These are phyloP conservation scores for Stropharia rugosoannulata DNA, from an alignment of 768 basidiomycete genomes.

Conservation along the genomic window DNA sequence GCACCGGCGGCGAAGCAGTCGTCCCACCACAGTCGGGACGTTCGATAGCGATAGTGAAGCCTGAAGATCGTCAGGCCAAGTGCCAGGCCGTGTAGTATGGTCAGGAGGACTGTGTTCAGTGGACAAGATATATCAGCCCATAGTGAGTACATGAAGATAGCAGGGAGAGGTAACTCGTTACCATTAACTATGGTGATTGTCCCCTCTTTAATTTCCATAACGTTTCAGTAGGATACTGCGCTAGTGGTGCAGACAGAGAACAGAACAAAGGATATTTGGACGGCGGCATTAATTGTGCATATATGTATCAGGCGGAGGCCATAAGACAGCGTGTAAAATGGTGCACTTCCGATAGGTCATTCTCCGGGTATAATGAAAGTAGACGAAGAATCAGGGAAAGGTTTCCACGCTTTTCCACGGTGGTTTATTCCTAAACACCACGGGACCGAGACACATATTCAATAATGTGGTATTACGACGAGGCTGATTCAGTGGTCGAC, in stretches of 20 bases:
- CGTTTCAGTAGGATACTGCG: neutral
- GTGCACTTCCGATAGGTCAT: neutral
- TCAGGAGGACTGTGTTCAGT: constrained; percentile 10
- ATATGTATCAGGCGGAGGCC: neutral
- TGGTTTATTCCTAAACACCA: too few species aligned
- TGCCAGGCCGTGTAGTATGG: constrained; percentile 12
- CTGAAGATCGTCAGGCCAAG: constrained; percentile 20
- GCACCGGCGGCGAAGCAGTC: constrained; percentile 26
- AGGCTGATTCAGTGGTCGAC: too few species aligned
- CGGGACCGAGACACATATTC: too few species aligned
- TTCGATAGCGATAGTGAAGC: constrained; percentile 21
- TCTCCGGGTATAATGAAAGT: neutral
- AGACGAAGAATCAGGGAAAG: too few species aligned
- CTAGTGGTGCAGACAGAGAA: too few species aligned
- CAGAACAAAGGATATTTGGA: too few species aligned
- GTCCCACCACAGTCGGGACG: constrained; percentile 28
- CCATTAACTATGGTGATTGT: constrained; percentile 1
- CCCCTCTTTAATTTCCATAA: neutral
- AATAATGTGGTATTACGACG: too few species aligned
- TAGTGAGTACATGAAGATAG: neutral
- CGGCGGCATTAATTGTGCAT: neutral
- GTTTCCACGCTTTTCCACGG: too few species aligned
- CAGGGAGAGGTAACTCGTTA: neutral
- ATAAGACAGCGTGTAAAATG: neutral
- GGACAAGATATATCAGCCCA: neutral